phyloP scores from a whole-genome alignment of 1,284 basidiomycete species.

The Cryptococcus neoformans region DNA sequence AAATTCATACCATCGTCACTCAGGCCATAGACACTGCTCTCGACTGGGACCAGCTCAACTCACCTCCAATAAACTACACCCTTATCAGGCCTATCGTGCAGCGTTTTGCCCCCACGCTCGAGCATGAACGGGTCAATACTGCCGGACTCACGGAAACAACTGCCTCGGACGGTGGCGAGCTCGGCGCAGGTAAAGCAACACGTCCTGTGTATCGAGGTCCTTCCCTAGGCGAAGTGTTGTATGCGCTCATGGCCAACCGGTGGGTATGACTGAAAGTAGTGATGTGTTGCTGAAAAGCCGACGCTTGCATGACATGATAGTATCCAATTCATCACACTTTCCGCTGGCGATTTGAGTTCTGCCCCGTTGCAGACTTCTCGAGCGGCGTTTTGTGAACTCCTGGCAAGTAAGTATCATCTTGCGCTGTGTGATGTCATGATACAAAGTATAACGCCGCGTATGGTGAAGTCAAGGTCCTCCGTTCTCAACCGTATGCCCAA shows the following conservation, averaged over 20 bases:
- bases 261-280: conserved; percentile 8
- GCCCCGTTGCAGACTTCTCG: conserved; percentile 65
- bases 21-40: conserved; percentile 63
- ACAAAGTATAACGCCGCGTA: background rate
- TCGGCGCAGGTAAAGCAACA: conserved; percentile 5
- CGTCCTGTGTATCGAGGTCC: conserved; percentile 4
- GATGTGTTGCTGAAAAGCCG: no score
- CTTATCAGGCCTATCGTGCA: conserved; percentile 73
- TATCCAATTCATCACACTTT: conserved; percentile 49
- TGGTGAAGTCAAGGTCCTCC: conserved; percentile 65
- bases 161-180: conserved; percentile 15
- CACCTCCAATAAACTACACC: conserved; percentile 78
- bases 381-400: conserved; percentile 74
- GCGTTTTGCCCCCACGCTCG: conserved; percentile 65
- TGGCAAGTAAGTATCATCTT: conserved; percentile 55
- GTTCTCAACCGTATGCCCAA: conserved; percentile 59
- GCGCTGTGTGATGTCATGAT: background rate
- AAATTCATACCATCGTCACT: conserved; percentile 31
- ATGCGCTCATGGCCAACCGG: conserved; percentile 45
- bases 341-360: conserved; percentile 67
- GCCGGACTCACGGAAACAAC: background rate
- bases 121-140: conserved; percentile 50
- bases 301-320: conserved; percentile 11
- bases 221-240: conserved; percentile 33
- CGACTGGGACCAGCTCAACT: conserved; percentile 78